Percentiles rank a stretch among this genome's conserved stretches.
These are phyloP conservation scores for Apophysomyces variabilis DNA, from an alignment of 371 early-diverging fungal species.

Conservation along the genomic window DNA sequence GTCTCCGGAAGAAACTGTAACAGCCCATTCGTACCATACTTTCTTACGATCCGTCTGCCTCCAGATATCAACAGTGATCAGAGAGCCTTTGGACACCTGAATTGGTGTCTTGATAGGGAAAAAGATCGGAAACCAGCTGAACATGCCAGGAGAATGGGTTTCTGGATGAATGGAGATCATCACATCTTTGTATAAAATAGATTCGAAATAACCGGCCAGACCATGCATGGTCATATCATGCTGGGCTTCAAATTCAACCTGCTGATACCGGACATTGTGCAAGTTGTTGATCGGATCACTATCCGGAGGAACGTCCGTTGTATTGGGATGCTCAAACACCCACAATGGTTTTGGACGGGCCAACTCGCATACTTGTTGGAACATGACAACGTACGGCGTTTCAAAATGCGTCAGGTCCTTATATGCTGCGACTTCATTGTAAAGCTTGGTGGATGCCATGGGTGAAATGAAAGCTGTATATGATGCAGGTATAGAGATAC, in stretches of 20 bases:
- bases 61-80: slow-evolving; percentile 85
- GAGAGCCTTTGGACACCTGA: slow-evolving; percentile 59
- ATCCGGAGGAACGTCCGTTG: slow-evolving; percentile 32
- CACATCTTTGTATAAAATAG: slow-evolving; percentile 84
- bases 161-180: slow-evolving; percentile 83
- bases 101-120: slow-evolving; percentile 87
- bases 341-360: slow-evolving; percentile 76
- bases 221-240: slow-evolving; percentile 84
- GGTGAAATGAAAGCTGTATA: slow-evolving; percentile 88
- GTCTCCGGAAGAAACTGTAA: slow-evolving; percentile 28
- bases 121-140: slow-evolving; percentile 97
- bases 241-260: slow-evolving; percentile 56
- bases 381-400: slow-evolving; percentile 94
- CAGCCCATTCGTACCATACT: slow-evolving; percentile 96
- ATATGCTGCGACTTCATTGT: slow-evolving; percentile 65
- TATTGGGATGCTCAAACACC: slow-evolving; percentile 85
- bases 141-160: slow-evolving; percentile 91
- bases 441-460: slow-evolving; percentile 82
- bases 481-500: slow-evolving; percentile 88
- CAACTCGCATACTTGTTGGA: slow-evolving; percentile 72
- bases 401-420: slow-evolving; percentile 74
- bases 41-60: slow-evolving; percentile 72
- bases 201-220: slow-evolving; percentile 94
- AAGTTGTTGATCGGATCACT: slow-evolving; percentile 66
- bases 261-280: slow-evolving; percentile 72